These are phyloP conservation scores for Fusarium sp. DNA, from an alignment of 2,329 filamentous ascomycete genomes.

Conservation along the genomic window DNA sequence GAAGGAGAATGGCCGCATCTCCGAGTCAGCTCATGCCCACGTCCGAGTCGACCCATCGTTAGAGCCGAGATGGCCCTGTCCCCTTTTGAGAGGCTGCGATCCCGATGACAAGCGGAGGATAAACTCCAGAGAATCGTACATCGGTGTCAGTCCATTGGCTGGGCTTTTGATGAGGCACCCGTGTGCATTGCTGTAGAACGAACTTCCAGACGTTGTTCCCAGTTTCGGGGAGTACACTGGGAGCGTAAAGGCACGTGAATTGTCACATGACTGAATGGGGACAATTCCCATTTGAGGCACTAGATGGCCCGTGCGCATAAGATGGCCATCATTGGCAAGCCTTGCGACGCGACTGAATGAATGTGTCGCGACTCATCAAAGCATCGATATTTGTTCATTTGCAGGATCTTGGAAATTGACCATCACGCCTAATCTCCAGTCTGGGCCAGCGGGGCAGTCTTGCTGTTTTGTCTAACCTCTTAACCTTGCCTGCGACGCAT, in stretches of 20 bases:
- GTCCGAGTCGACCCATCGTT: conserved; percentile 28
- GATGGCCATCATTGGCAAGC: not conserved
- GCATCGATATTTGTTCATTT: conserved; percentile 11
- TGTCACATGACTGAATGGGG: not conserved
- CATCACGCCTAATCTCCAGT: not conserved
- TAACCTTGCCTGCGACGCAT: conserved; percentile 6
- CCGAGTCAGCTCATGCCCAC: conserved; percentile 20
- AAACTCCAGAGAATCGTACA: not conserved
- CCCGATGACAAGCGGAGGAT: not conserved
- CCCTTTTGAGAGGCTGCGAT: conserved; percentile 3
- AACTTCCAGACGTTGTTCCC: not conserved
- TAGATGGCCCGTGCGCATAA: conserved; percentile 11
- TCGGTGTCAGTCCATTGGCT: not conserved
- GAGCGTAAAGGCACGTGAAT: not conserved
- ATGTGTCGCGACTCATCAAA: conserved; percentile 23
- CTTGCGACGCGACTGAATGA: conserved; percentile 23
- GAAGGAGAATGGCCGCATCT: conserved; percentile 12
- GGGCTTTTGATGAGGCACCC: not conserved
- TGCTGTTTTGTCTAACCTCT: not conserved
- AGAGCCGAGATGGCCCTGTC: conserved; percentile 22
- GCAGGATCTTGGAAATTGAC: not conserved
- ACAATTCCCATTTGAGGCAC: not conserved
- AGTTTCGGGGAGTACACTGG: not conserved
- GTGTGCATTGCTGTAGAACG: not conserved
- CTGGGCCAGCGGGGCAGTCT: conserved; percentile 7